These are phyloP conservation scores for Colletotrichum liriopes DNA, from an alignment of 2,329 filamentous ascomycete species.

Conservation along the genomic window DNA sequence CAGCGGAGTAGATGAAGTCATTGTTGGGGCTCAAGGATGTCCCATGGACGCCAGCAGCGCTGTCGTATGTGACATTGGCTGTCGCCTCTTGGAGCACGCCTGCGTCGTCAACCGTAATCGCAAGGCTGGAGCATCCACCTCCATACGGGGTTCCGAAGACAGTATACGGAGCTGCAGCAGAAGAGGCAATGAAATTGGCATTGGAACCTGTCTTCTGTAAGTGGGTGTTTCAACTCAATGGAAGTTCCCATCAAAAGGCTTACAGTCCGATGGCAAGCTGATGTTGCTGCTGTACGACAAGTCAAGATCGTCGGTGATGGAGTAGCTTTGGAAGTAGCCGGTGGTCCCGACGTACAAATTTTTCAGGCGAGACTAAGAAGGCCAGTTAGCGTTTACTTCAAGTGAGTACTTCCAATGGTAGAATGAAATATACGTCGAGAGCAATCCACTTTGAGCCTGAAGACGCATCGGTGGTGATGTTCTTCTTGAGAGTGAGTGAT, in stretches of 20 bases:
- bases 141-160: constrained; percentile 46
- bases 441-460: constrained; percentile 45
- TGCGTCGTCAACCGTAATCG: constrained; percentile 45
- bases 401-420: too few species aligned
- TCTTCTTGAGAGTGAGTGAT: constrained; percentile 45
- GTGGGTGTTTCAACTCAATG: not conserved
- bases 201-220: constrained; percentile 20
- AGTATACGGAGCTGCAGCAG: constrained; percentile 42
- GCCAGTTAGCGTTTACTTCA: not conserved
- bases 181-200: constrained; percentile 45
- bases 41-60: constrained; percentile 48
- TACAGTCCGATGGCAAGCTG: constrained; percentile 39
- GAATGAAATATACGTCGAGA: constrained; percentile 35
- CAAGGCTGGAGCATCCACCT: constrained; percentile 43
- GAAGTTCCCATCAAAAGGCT: not conserved
- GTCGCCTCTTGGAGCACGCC: constrained; percentile 41
- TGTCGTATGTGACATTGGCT: constrained; percentile 45
- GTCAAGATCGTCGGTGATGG: constrained; percentile 32
- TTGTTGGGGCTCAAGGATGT: constrained; percentile 43
- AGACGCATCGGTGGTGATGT: constrained; percentile 43
- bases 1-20: constrained; percentile 50
- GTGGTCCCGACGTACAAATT: constrained; percentile 32
- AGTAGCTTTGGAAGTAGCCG: constrained; percentile 32
- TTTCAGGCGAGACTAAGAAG: constrained; percentile 24
- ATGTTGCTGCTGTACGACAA: constrained; percentile 33